Evolutionary conservation across 306 rosid genomes (phyloP).

Genomic region (Sophora flavescens): DNA sequence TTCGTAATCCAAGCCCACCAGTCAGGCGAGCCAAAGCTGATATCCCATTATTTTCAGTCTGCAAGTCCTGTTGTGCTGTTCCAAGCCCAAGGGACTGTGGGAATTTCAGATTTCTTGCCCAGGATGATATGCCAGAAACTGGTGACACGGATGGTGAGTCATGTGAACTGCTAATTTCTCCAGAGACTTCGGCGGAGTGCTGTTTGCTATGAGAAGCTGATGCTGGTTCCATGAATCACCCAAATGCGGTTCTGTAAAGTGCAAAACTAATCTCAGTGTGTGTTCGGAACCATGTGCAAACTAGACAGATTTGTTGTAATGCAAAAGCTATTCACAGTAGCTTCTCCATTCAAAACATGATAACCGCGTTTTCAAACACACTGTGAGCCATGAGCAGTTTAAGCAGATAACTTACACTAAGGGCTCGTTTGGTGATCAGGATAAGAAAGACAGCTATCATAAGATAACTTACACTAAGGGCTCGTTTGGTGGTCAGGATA

Average conservation of each 20-base stretch:
- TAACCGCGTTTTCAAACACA: too few relatives aligned
- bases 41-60: constrained; percentile 53
- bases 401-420: constrained; percentile 1
- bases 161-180: constrained; percentile 44
- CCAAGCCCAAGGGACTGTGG: constrained; percentile 50
- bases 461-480: too few relatives aligned
- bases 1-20: constrained; percentile 64
- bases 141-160: constrained; percentile 44
- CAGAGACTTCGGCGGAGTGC: constrained; percentile 48
- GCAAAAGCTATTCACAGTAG: too few relatives aligned
- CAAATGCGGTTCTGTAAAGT: constrained; percentile 38
- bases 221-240: constrained; percentile 55
- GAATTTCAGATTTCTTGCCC: constrained; percentile 59
- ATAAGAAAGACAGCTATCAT: too few relatives aligned
- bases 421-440: too few relatives aligned
- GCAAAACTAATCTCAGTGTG: constrained; percentile 12
- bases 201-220: constrained; percentile 47
- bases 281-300: too few relatives aligned
- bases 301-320: too few relatives aligned
- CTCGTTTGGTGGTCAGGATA: too few relatives aligned
- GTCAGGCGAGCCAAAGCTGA: constrained; percentile 66
- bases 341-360: too few relatives aligned
- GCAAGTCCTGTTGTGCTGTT: constrained; percentile 52
- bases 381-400: not conserved
- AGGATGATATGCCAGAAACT: constrained; percentile 59